phyloP scores from a whole-genome alignment of 805 yeast genomes.

The Suhomyces sp. region DNA sequence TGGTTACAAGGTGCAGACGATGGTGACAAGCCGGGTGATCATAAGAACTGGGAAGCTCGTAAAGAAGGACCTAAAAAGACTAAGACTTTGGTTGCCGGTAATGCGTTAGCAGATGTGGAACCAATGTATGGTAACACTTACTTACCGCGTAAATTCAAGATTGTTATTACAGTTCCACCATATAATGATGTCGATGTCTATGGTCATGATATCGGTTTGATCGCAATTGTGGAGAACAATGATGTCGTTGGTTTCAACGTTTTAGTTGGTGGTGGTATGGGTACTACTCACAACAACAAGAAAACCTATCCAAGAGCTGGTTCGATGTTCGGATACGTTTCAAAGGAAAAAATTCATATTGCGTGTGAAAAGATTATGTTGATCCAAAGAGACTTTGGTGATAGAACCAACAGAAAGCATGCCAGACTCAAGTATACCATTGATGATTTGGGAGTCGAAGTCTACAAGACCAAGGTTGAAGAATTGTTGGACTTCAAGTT shows the following conservation, averaged over 20 bases:
- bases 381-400: constrained; percentile 93
- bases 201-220: constrained; percentile 91
- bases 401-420: constrained; percentile 93
- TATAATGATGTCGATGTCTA: constrained; percentile 95
- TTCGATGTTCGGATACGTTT: constrained; percentile 75
- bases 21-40: constrained; percentile 65
- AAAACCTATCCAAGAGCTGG: constrained; percentile 97
- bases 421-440: constrained; percentile 96
- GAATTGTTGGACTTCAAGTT: constrained; percentile 76
- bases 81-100: constrained; percentile 83
- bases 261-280: constrained; percentile 98
- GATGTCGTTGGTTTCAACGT: constrained; percentile 80
- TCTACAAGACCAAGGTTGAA: constrained; percentile 77
- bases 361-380: constrained; percentile 92
- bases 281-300: constrained; percentile 93
- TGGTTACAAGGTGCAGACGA: constrained; percentile 89
- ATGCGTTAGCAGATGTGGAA: constrained; percentile 77
- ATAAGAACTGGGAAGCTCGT: constrained; percentile 61
- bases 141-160: constrained; percentile 92
- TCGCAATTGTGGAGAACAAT: constrained; percentile 74
- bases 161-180: constrained; percentile 94
- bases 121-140: constrained; percentile 86
- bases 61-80: constrained; percentile 75
- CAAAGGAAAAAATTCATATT: constrained; percentile 63
- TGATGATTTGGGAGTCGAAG: constrained; percentile 90